Percentiles rank a stretch among this genome's conserved stretches.
Conservation (phyloP, 768 basidiomycete species). For the Pisolithus tinctorius region DNA sequence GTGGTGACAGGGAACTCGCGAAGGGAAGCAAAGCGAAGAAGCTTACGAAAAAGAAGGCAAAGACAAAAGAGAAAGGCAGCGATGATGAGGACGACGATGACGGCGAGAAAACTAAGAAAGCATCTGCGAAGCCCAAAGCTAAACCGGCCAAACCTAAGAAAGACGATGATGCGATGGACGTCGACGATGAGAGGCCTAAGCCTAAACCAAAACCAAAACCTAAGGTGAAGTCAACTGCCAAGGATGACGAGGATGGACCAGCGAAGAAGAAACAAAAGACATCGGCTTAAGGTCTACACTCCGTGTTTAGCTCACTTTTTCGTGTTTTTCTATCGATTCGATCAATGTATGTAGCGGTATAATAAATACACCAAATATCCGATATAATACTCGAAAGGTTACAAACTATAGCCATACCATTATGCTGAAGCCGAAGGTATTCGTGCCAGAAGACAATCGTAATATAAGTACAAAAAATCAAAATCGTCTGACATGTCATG, state of each 20-base stretch:
- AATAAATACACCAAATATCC: not conserved
- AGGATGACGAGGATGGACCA: constrained; percentile 42
- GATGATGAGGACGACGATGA: constrained; percentile 31
- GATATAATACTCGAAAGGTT: not conserved
- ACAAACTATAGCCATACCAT: not conserved
- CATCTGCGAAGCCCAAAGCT: constrained; percentile 36
- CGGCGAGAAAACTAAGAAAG: constrained; percentile 43
- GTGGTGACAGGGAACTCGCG: constrained; percentile 65
- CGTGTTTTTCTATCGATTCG: not conserved
- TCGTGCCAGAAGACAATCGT: not conserved
- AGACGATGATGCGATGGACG: constrained; percentile 43
- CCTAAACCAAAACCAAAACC: constrained; percentile 37
- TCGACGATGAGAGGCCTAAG: constrained; percentile 29
- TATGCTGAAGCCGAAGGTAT: not conserved
- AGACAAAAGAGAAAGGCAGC: constrained; percentile 37
- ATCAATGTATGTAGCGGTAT: constrained; percentile 2
- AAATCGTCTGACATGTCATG: not conserved
- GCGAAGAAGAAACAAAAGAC: constrained; percentile 76
- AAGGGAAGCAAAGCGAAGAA: constrained; percentile 33
- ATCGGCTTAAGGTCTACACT: constrained; percentile 22
- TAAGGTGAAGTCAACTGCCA: constrained; percentile 28
- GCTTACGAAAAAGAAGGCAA: constrained; percentile 37
- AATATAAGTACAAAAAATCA: constrained; percentile 1
- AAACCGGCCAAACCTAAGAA: constrained; percentile 35
- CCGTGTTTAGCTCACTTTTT: not conserved